Percentiles rank a stretch among this genome's conserved stretches.
phyloP scores from a whole-genome alignment of 805 yeast species.

The Candida parachauliodes region DNA sequence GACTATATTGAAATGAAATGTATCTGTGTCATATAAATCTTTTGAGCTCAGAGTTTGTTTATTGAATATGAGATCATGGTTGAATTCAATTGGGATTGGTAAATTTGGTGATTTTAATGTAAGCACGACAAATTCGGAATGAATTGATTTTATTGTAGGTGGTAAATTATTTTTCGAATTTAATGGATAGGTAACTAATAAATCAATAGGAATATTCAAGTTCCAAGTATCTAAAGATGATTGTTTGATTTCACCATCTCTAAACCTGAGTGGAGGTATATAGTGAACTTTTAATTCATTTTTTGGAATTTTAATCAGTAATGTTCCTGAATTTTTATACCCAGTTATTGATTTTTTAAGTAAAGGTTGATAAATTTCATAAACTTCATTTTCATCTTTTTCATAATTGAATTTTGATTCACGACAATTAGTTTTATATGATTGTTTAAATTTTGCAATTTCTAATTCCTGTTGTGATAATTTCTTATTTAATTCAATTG shows the following conservation, averaged over 20 bases:
- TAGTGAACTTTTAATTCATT: conserved; percentile 17
- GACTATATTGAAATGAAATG: conserved; percentile 21
- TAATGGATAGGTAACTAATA: conserved; percentile 11
- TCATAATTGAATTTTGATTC: conserved; percentile 9
- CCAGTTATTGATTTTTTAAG: conserved; percentile 16
- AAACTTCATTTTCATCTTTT: conserved; percentile 10
- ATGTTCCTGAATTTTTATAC: conserved; percentile 10
- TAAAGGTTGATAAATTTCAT: conserved; percentile 12
- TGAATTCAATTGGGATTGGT: conserved; percentile 37
- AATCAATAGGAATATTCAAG: conserved; percentile 24
- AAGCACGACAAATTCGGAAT: conserved; percentile 28
- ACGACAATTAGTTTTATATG: conserved; percentile 13
- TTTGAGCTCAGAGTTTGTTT: conserved; percentile 10
- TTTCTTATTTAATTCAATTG: conserved; percentile 11
- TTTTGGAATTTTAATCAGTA: conserved; percentile 17
- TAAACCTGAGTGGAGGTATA: conserved; percentile 20
- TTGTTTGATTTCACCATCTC: conserved; percentile 6
- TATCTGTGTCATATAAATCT: conserved; percentile 18
- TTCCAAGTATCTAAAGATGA: conserved; percentile 17
- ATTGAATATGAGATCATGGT: conserved; percentile 30
- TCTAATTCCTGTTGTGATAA: conserved; percentile 14
- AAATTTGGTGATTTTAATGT: conserved; percentile 28
- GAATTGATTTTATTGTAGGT: conserved; percentile 17
- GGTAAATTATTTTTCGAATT: background rate
- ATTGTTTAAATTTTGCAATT: conserved; percentile 19